These are phyloP conservation scores for Metschnikowia corniflorae DNA, from an alignment of 805 yeast genomes.

Conservation along the genomic window DNA sequence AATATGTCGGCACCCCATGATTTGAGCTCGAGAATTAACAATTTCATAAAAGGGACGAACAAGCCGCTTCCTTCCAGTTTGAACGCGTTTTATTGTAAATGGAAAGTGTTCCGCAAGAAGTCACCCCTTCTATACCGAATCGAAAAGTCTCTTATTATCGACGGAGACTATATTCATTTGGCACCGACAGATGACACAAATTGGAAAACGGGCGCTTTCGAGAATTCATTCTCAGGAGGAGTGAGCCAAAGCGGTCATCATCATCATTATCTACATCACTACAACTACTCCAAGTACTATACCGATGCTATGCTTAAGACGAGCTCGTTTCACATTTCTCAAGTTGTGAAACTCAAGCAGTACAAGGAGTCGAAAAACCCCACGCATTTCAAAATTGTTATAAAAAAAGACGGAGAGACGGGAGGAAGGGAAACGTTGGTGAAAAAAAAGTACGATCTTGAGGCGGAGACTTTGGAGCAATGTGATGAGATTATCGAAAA, in stretches of 20 bases:
- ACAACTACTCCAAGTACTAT: conserved; percentile 38
- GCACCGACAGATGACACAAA: conserved; percentile 79
- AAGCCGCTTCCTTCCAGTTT: conserved; percentile 30
- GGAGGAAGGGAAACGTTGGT: conserved; percentile 53
- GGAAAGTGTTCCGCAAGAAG: conserved; percentile 85
- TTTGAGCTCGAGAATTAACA: conserved; percentile 18
- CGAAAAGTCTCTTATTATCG: conserved; percentile 80
- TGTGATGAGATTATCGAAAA: conserved; percentile 76
- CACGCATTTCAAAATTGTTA: conserved; percentile 75
- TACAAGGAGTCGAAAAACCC: conserved; percentile 62
- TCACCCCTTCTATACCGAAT: conserved; percentile 77
- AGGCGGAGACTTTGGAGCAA: conserved; percentile 58
- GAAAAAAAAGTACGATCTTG: conserved; percentile 82
- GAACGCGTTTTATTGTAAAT: conserved; percentile 69
- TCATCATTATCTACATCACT: conserved; percentile 37
- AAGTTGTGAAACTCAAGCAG: conserved; percentile 70
- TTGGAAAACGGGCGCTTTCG: conserved; percentile 28
- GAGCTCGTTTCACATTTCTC: conserved; percentile 79
- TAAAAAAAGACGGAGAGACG: conserved; percentile 35
- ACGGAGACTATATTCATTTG: conserved; percentile 90
- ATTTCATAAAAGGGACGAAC: conserved; percentile 11
- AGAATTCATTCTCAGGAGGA: conserved; percentile 27
- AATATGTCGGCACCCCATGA: not conserved
- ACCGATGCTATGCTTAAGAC: conserved; percentile 78
- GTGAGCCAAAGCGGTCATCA: conserved; percentile 21